Base-by-base conservation (phyloP, 441 rosid species). In the Corymbia citriodora region DNA sequence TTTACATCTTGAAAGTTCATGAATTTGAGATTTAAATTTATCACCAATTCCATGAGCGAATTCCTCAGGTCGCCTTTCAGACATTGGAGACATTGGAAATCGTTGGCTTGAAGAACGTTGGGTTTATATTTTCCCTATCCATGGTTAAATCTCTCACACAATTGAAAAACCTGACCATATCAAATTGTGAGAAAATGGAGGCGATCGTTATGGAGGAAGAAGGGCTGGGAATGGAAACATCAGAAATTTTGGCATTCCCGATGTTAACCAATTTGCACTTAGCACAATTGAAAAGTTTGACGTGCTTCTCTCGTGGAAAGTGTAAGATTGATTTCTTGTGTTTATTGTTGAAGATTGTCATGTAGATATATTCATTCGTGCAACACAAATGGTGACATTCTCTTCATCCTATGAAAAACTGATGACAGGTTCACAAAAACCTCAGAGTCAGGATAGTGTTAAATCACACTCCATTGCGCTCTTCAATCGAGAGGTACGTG, bases 241-340 rank as follows among this genome's bases (percentile, higher is more conserved):
- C 6, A 5, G 65, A 59, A 5, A 59, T 1, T 25, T 4, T 25
- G 7, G 14, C 12, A 11, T 59, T 59, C 65, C 15, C 3, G 2
- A 59, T 25, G 15, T 59, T 59, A 11, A 59, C n/a, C 15, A 11
- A 11, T 0, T 59, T 59, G 25, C 0, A 1, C 1, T 11, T 59
- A 2, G 0, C 10, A 4, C 3, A 0, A 0, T 59, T 59, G n/a
- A 0, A 59, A 11, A 59, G 8, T 59, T 10, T 59, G n/a, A 59
- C 1, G 0, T 59, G n/a, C n/a, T 59, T 59, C n/a, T 59, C 65
- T 59, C 3, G 15, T 23, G 15, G n/a, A 59, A 59, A 59, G 65
- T 0, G n/a, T 59, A 59, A 59, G 65, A 59, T 59, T 25, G 65
- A 59, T 11, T 59, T 10, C 25, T 59, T 2, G 14, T 25, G 25